phyloP scores from a whole-genome alignment of 2,329 filamentous ascomycete species.

The Paraphaeosphaeria minitans region DNA sequence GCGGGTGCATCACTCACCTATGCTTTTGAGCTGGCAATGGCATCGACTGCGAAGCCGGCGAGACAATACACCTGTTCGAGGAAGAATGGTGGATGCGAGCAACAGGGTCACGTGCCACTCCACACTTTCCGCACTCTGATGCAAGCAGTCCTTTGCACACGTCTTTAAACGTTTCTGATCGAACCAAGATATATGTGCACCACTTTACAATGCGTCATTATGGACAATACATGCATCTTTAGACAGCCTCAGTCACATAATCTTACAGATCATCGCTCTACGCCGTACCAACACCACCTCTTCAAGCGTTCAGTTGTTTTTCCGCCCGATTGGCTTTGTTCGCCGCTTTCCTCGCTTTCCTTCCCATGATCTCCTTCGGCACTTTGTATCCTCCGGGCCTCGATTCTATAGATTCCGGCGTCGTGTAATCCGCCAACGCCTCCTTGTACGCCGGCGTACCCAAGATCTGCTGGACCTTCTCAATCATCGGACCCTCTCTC shows the following conservation, averaged over 20 bases:
- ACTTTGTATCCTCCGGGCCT: slow-evolving; percentile 19
- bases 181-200: slow-evolving; percentile 1
- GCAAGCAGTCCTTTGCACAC: neutral
- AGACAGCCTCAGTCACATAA: neutral
- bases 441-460: slow-evolving; percentile 33
- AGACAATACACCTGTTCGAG: too few species aligned
- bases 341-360: slow-evolving; percentile 28
- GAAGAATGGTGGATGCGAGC: neutral
- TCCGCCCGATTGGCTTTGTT: slow-evolving; percentile 18
- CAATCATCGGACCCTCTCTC: slow-evolving; percentile 38
- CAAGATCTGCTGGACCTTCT: slow-evolving; percentile 22
- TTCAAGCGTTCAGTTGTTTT: slow-evolving; percentile 26
- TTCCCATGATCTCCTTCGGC: too few species aligned
- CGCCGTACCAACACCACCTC: neutral
- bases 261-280: slow-evolving; percentile 2
- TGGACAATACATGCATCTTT: slow-evolving; percentile 1
- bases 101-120: neutral
- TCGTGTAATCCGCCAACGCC: slow-evolving; percentile 36
- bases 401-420: slow-evolving; percentile 24
- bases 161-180: neutral
- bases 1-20: neutral
- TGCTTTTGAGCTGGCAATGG: neutral
- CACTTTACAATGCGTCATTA: neutral
- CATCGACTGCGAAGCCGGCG: neutral
- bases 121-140: neutral